phyloP scores from a whole-genome alignment of 225 moss, liverwort and hornwort genomes.

The Polytrichum commune region DNA sequence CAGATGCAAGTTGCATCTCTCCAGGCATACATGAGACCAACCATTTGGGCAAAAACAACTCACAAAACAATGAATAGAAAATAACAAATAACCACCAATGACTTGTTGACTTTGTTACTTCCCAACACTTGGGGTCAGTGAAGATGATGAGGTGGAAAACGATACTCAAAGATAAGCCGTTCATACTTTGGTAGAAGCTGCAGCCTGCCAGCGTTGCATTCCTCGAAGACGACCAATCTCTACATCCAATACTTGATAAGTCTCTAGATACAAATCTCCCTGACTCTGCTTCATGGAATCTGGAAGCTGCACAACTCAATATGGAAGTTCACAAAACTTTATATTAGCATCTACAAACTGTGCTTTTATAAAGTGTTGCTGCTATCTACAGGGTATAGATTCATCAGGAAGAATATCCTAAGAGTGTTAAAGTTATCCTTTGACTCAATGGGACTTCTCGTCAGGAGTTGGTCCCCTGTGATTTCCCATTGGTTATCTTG shows the following conservation, averaged over 20 bases:
- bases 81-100: too few relatives aligned
- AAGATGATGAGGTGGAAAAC: neutral
- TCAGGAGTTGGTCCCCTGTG: too few relatives aligned
- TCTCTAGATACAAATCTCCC: constrained; percentile 95
- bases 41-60: too few relatives aligned
- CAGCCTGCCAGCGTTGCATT: constrained; percentile 94
- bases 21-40: too few relatives aligned
- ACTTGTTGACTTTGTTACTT: too few relatives aligned
- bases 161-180: neutral
- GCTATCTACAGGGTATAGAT: neutral
- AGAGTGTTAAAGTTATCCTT: too few relatives aligned
- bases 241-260: constrained; percentile 92
- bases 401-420: too few relatives aligned
- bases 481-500: too few relatives aligned
- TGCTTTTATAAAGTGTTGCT: too few relatives aligned
- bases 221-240: constrained; percentile 96
- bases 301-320: constrained; percentile 53
- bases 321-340: neutral
- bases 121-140: neutral
- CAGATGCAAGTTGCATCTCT: too few relatives aligned
- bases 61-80: too few relatives aligned
- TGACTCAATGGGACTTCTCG: too few relatives aligned
- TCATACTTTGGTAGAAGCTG: constrained; percentile 82
- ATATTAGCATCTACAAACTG: neutral
- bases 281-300: constrained; percentile 98